These are phyloP conservation scores for Clathrospora elynae DNA, from an alignment of 2,329 filamentous ascomycete genomes.

Conservation along the genomic window DNA sequence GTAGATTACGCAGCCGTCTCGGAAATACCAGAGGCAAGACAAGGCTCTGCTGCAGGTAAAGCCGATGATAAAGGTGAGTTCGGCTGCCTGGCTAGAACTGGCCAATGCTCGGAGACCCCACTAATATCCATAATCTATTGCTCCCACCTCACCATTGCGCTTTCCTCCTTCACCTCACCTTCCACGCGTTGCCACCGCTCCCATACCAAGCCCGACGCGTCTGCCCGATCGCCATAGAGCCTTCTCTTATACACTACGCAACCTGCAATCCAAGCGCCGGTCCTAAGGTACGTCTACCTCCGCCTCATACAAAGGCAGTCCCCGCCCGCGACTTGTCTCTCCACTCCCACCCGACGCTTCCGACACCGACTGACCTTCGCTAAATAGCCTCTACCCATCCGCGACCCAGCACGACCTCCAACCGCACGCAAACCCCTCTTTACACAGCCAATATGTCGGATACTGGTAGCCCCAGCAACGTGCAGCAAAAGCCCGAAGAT, in stretches of 20 bases:
- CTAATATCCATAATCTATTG: conserved; percentile 34
- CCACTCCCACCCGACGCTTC: conserved; percentile 23
- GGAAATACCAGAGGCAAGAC: conserved; percentile 6
- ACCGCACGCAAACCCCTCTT: conserved; percentile 7
- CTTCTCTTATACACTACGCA: conserved; percentile 20
- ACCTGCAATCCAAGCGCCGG: conserved; percentile 14
- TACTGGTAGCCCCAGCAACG: conserved; percentile 46
- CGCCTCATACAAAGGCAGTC: conserved; percentile 27
- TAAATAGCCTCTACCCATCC: conserved; percentile 7
- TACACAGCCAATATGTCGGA: conserved; percentile 49
- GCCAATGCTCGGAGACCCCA: conserved; percentile 36
- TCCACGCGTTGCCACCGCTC: conserved; percentile 33
- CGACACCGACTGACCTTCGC: conserved; percentile 25
- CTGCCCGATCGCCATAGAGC: conserved; percentile 11
- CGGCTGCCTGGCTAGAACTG: conserved; percentile 21
- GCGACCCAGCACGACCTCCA: conserved; percentile 2
- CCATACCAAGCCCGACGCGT: conserved; percentile 25
- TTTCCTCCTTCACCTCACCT: conserved; percentile 22
- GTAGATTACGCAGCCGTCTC: conserved; percentile 1
- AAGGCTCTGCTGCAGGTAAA: conserved; percentile 1
- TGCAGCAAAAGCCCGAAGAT: conserved; percentile 53
- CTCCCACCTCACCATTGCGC: conserved; percentile 34
- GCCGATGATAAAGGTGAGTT: conserved; percentile 16
- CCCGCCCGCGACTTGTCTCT: conserved; percentile 25
- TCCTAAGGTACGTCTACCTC: conserved; percentile 25